A percentile compares a stretch with the other conserved stretches of the same genome.
phyloP scores from a whole-genome alignment of 805 yeast species.

The Yarrowia sp. region DNA sequence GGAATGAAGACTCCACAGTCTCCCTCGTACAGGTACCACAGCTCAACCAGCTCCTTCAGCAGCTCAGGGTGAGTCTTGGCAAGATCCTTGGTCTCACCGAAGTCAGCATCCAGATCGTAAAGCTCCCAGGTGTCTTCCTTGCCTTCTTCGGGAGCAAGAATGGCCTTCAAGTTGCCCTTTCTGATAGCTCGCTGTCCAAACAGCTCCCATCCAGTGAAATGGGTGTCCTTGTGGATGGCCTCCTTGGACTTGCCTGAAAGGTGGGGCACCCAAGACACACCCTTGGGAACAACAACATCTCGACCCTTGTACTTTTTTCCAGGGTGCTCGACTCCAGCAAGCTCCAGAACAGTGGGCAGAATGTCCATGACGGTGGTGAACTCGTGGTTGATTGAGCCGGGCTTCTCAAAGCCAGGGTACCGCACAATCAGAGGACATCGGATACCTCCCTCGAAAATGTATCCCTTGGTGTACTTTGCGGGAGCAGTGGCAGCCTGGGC shows the following conservation, averaged over 20 bases:
- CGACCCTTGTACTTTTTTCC: constrained; percentile 52
- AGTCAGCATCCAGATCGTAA: constrained; percentile 52
- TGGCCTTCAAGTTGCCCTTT: constrained; percentile 57
- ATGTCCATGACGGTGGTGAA: constrained; percentile 67
- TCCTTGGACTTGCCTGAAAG: constrained; percentile 47
- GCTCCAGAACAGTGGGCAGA: constrained; percentile 60
- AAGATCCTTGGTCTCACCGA: constrained; percentile 60
- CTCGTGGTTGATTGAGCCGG: constrained; percentile 47
- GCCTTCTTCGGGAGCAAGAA: constrained; percentile 58
- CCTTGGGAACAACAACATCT: constrained; percentile 54
- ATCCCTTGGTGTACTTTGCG: constrained; percentile 60
- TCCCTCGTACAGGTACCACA: constrained; percentile 61
- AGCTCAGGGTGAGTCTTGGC: constrained; percentile 51
- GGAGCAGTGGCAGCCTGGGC: constrained; percentile 71
- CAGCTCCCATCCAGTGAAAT: constrained; percentile 59
- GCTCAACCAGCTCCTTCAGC: constrained; percentile 54
- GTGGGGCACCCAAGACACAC: constrained; percentile 55
- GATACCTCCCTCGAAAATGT: constrained; percentile 67
- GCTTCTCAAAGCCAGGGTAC: constrained; percentile 52
- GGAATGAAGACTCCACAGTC: constrained; percentile 42
- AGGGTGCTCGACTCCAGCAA: constrained; percentile 53
- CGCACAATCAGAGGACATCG: constrained; percentile 61
- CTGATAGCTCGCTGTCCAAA: constrained; percentile 65
- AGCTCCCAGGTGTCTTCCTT: constrained; percentile 57
- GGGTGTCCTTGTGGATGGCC: constrained; percentile 52